Base-by-base conservation (phyloP, 1,139 yeast species). In the Lodderomyces beijingensis region DNA sequence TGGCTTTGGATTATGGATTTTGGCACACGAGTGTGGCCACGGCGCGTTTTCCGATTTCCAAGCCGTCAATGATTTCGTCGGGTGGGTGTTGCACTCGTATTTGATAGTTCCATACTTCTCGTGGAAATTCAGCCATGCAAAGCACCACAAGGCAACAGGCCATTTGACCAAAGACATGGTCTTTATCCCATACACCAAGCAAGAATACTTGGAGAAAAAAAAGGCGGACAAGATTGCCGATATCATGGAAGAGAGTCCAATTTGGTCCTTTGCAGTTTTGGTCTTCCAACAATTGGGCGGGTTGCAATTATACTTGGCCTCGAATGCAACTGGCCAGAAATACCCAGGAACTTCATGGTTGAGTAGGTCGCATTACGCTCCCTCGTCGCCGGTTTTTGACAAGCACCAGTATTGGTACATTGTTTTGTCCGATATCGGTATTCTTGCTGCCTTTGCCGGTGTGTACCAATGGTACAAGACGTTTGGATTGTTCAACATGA, bases 1-100 rank as follows among this genome's bases (percentile, higher is more conserved):
- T 49, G 84, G 85, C 20, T 79, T 86, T 41, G 95, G 94, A 22
- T 52, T 81, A 44, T 85, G 95, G 95, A 81, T 85, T 42, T 59
- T 85, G 56, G 94, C 94, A 39, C 95, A 85, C 59, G 95, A 85
- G 62, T 85, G 95, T 65, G 95, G 95, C 34, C 95, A 85, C 59
- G 82, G 79, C 38, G 94, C 94, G 19, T 85, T 85, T 52, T 75
- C 85, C 16, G 87, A 83, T 49, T 79, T 77, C 51, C 73, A 72
- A 43, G 56, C 65, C 53, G 72, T 84, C 42, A 84, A 85, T 56
- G 91, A 85, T 55, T 57, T 74, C 31, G 79, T 80, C 32, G 95
- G 95, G 34, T 85, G 94, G 94, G 62, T 81, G 23, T 63, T 85
- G 41, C 95, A 85, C 62, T 82, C 93, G 23, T 77, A 75, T 51